Evolutionary conservation across 192 early-diverging fungal genomes (phyloP), one percentile per base, ranked within the genome.

Genomic region (Coemansia aciculifera): DNA sequence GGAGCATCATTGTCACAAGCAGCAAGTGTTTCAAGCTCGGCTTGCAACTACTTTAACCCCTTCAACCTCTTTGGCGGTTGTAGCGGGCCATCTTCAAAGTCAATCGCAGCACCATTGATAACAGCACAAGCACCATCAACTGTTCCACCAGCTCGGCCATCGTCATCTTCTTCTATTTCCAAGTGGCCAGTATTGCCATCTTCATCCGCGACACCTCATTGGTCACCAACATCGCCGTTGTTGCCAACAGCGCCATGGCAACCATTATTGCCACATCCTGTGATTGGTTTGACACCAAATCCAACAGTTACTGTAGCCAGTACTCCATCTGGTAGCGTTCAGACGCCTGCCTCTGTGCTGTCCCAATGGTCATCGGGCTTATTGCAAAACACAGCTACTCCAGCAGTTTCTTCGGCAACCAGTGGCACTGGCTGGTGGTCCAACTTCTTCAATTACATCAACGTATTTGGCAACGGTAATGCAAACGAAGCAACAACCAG

Each of bases 41-140:
- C 34, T 17, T 60, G 32, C 11, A 60, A 60, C 21, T 12, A 9
- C 19, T 36, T 40, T 37, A 56, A 29, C 52, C 9, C 27, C 13
- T 31, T 42, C 10, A 59, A 67, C 54, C 37, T 51, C 46, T 37
- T 46, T 51, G 48, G 32, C 9, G 46, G 42, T 31, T 56, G 54
- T 17, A 5, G 13, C 2, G 54, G 27, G 15, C 29, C 27, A 17
- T 56, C 54, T 1, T 17, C 54, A 31, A 31, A 23, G 4, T 10
- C 48, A 5, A 27, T 23, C 10, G 21, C 8, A 21, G 23, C 19
- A 29, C 10, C 49, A 21, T 51, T 24, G 11, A 51, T 24, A 24
- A 5, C 49, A 23, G 3, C 19, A 24, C 49, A 51, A 24, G 21
- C 7, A 51, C 10, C 13, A 1, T 15, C 54, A n/a, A 5, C 13